Evolutionary conservation across 2,329 filamentous ascomycete genomes (phyloP).

Genomic region (Aspergillus uvarum): DNA sequence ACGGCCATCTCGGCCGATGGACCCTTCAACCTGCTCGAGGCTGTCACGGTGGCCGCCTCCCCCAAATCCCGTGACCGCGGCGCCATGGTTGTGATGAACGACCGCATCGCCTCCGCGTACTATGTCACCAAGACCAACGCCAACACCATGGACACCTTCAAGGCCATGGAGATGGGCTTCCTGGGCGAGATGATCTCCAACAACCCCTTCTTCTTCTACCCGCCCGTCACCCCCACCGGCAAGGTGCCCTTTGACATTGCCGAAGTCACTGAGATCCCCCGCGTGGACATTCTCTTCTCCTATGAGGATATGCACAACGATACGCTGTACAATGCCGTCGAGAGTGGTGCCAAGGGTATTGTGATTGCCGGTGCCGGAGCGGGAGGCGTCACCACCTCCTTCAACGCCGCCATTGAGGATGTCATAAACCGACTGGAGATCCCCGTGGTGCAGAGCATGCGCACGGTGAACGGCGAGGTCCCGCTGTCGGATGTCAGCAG

Average conservation of each 20-base stretch:
- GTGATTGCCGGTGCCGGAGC: slow-evolving; percentile 29
- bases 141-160: slow-evolving; percentile 64
- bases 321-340: slow-evolving; percentile 21
- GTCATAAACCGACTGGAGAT: slow-evolving; percentile 17
- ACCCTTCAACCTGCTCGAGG: slow-evolving; percentile 61
- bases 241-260: slow-evolving; percentile 29
- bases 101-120: slow-evolving; percentile 59
- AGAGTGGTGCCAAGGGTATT: slow-evolving; percentile 27
- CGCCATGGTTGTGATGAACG: slow-evolving; percentile 61
- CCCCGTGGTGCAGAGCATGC: slow-evolving; percentile 25
- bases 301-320: slow-evolving; percentile 30
- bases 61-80: slow-evolving; percentile 52
- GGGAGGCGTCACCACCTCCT: slow-evolving; percentile 22
- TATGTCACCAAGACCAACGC: slow-evolving; percentile 64
- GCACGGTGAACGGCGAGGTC: slow-evolving; percentile 28
- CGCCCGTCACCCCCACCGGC: slow-evolving; percentile 50
- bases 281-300: slow-evolving; percentile 29
- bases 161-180: slow-evolving; percentile 56
- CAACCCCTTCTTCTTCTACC: slow-evolving; percentile 61
- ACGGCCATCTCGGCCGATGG: slow-evolving; percentile 64
- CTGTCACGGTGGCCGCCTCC: slow-evolving; percentile 56
- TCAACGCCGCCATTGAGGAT: slow-evolving; percentile 18
- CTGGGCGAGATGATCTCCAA: slow-evolving; percentile 60
- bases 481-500: slow-evolving; percentile 19
- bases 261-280: slow-evolving; percentile 21